Percentiles rank a stretch among this genome's conserved stretches.
Conservation (phyloP, 23 red algal species). For the Gracilariopsis chorda region DNA sequence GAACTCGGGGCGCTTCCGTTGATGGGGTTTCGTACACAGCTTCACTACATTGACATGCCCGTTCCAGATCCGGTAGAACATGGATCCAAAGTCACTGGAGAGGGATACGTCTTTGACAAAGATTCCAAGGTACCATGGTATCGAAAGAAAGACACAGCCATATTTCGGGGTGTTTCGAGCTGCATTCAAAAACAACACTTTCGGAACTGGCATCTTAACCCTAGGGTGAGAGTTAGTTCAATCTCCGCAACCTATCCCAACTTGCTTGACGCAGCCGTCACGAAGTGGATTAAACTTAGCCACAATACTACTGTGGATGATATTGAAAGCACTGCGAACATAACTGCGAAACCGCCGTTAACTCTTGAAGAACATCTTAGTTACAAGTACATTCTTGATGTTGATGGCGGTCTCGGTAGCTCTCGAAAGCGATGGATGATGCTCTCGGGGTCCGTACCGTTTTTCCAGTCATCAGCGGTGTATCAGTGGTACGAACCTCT, state of each 20-base stretch:
- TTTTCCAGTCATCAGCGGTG: slow-evolving; percentile 65
- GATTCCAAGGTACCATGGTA: not conserved
- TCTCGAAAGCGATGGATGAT: slow-evolving; percentile 70
- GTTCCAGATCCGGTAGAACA: slow-evolving; percentile 80
- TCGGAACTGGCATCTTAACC: slow-evolving; percentile 43
- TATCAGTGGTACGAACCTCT: slow-evolving; percentile 74
- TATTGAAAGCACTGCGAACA: not conserved
- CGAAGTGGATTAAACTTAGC: slow-evolving; percentile 64
- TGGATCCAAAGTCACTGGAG: slow-evolving; percentile 56
- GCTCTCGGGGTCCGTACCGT: slow-evolving; percentile 45
- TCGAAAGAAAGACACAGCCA: not conserved
- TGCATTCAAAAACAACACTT: slow-evolving; percentile 36
- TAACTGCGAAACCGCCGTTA: not conserved
- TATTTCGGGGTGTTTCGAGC: slow-evolving; percentile 20
- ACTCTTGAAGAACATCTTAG: slow-evolving; percentile 32
- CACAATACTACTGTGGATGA: not conserved
- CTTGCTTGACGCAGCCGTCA: slow-evolving; percentile 74
- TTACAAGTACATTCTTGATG: slow-evolving; percentile 80
- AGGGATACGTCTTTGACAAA: slow-evolving; percentile 6
- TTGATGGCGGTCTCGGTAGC: slow-evolving; percentile 76
- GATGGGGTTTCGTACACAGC: slow-evolving; percentile 71
- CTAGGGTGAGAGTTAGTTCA: slow-evolving; percentile 28
- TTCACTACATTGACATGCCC: slow-evolving; percentile 64
- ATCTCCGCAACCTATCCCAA: slow-evolving; percentile 36
- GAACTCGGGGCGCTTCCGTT: slow-evolving; percentile 61